A percentile compares a stretch with the other conserved stretches of the same genome.
These are phyloP conservation scores for Lagenidium giganteum DNA, from an alignment of 352 stramenopile genomes.

Conservation along the genomic window DNA sequence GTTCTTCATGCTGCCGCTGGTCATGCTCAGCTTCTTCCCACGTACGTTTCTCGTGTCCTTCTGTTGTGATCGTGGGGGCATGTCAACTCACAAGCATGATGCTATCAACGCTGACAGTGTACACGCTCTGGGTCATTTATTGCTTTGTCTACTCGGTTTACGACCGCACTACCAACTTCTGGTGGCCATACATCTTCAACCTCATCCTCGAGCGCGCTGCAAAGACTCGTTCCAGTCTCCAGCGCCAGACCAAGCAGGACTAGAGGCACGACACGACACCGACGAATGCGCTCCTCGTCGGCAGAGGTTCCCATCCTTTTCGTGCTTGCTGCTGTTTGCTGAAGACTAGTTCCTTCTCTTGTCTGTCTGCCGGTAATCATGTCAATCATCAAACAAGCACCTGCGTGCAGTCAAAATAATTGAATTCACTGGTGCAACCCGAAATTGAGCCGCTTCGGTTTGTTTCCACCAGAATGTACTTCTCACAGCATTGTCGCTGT, in stretches of 20 bases:
- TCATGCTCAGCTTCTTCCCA: slow-evolving; percentile 79
- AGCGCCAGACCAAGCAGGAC: slow-evolving; percentile 22
- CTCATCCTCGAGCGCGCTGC: slow-evolving; percentile 53
- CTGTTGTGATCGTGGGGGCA: not conserved
- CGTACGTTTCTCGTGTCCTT: slow-evolving; percentile 48
- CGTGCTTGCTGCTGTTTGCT: too few species aligned
- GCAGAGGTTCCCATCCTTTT: too few species aligned
- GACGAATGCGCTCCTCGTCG: too few species aligned
- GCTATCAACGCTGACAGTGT: slow-evolving; percentile 28
- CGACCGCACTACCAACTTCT: slow-evolving; percentile 80
- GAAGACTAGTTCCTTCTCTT: too few species aligned
- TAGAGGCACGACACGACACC: too few species aligned
- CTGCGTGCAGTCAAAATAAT: too few species aligned
- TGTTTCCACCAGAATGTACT: too few species aligned
- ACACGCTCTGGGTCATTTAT: slow-evolving; percentile 76
- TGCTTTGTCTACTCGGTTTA: slow-evolving; percentile 82
- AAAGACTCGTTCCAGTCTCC: slow-evolving; percentile 54
- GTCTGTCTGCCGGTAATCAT: too few species aligned
- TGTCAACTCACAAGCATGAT: not conserved
- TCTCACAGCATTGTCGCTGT: too few species aligned
- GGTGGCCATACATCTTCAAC: slow-evolving; percentile 84
- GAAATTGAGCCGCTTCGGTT: too few species aligned
- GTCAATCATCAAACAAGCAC: too few species aligned
- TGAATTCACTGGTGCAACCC: too few species aligned
- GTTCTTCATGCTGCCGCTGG: slow-evolving; percentile 58